A percentile compares a stretch with the other conserved stretches of the same genome.
phyloP scores from a whole-genome alignment of 106 monocot species.

The Alisma plantagoaquatica region DNA sequence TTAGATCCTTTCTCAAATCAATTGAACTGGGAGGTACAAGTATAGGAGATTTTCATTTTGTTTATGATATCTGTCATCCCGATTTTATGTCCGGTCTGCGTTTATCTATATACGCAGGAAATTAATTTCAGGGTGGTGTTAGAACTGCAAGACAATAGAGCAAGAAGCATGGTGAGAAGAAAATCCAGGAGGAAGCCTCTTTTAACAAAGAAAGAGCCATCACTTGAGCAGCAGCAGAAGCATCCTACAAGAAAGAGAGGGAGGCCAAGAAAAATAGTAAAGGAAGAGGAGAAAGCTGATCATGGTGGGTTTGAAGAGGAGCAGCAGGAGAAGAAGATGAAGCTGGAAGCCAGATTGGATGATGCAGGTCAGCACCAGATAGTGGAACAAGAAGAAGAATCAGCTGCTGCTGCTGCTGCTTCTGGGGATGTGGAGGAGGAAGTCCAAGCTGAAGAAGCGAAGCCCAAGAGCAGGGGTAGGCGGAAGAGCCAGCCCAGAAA shows the following conservation, averaged over 20 bases:
- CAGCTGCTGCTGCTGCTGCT: background rate
- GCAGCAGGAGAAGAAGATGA: background rate
- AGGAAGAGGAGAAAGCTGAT: background rate
- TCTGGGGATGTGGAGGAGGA: background rate
- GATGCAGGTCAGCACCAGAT: background rate
- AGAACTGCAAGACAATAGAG: no score
- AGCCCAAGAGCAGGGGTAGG: background rate
- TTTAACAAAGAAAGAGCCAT: background rate
- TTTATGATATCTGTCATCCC: no score
- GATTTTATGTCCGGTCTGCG: no score
- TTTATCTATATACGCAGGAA: no score
- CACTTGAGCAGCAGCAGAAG: background rate
- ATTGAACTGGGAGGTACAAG: no score
- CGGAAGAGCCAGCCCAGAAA: background rate
- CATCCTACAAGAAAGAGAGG: constrained; percentile 1
- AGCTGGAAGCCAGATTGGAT: background rate
- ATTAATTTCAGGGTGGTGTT: no score
- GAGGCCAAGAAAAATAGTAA: constrained; percentile 1
- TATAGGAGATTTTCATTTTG: no score
- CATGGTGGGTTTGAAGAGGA: background rate
- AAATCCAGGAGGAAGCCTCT: background rate
- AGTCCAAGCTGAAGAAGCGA: no score
- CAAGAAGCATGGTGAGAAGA: background rate
- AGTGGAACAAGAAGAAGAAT: background rate
- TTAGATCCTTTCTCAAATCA: no score